Conservation (phyloP, 1,284 basidiomycete genomes). For the Puccinia hordei region DNA sequence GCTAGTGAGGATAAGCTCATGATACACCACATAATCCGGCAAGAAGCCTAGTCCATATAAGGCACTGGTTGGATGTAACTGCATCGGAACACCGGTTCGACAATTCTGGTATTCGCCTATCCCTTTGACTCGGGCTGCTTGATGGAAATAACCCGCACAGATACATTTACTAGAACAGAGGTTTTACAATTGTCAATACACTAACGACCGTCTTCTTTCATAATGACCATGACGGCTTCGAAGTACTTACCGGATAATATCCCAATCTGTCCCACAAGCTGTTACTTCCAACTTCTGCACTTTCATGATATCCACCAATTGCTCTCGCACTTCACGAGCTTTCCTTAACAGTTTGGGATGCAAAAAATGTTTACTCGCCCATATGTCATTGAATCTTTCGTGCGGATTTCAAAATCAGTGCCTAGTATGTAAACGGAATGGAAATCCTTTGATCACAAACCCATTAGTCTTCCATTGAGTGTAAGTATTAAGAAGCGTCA, state of each 20-base stretch:
- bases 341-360: slow-evolving; percentile 95
- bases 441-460: slow-evolving; percentile 61
- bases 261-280: slow-evolving; percentile 92
- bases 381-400: slow-evolving; percentile 74
- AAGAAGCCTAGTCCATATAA: slow-evolving; percentile 92
- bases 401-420: slow-evolving; percentile 57
- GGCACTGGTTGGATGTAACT: slow-evolving; percentile 93
- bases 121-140: slow-evolving; percentile 94
- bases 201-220: not conserved
- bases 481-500: slow-evolving; percentile 94
- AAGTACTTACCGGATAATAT: slow-evolving; percentile 72
- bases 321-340: slow-evolving; percentile 90
- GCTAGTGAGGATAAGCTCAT: slow-evolving; percentile 41
- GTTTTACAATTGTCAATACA: slow-evolving; percentile 25
- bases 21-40: slow-evolving; percentile 58
- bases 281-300: slow-evolving; percentile 90
- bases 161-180: slow-evolving; percentile 78
- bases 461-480: slow-evolving; percentile 96
- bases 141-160: slow-evolving; percentile 97
- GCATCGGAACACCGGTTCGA: slow-evolving; percentile 85
- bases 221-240: not conserved
- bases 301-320: slow-evolving; percentile 98
- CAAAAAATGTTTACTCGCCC: slow-evolving; percentile 90
- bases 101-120: slow-evolving; percentile 99
- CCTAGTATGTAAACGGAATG: slow-evolving; percentile 57